phyloP scores from a whole-genome alignment of 2,329 filamentous ascomycete genomes.

The Exophiala oligosperma region DNA sequence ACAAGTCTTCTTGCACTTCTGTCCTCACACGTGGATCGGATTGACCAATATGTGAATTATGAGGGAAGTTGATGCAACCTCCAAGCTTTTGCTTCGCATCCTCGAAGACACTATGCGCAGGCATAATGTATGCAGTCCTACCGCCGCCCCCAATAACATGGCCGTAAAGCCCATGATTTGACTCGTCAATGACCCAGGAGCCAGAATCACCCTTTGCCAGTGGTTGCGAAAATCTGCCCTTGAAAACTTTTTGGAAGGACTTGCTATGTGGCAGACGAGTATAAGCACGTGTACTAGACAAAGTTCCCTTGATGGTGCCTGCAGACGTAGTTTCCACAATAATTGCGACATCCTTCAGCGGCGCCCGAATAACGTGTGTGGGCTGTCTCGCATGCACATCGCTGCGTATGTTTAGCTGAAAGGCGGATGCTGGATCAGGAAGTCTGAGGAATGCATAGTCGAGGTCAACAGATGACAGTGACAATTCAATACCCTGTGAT shows the following conservation, averaged over 20 bases:
- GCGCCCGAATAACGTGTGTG: not conserved
- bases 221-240: not conserved
- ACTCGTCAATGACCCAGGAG: constrained; percentile 5
- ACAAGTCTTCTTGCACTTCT: not conserved
- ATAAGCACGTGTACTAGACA: not conserved
- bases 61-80: not conserved
- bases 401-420: not conserved
- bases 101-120: not conserved
- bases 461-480: not conserved
- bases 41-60: not conserved
- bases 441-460: constrained; percentile 7
- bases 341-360: not conserved
- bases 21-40: too few relatives aligned
- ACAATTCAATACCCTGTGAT: not conserved
- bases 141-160: constrained; percentile 1
- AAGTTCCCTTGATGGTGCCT: not conserved
- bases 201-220: constrained; percentile 7
- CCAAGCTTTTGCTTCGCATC: not conserved
- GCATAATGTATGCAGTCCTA: not conserved
- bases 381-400: not conserved
- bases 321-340: not conserved
- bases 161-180: constrained; percentile 3
- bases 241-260: not conserved
- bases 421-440: not conserved
- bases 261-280: not conserved